A percentile compares a stretch with the other conserved stretches of the same genome.
Conservation (phyloP, 208 protist genomes). For the Leishmania turanica region DNA sequence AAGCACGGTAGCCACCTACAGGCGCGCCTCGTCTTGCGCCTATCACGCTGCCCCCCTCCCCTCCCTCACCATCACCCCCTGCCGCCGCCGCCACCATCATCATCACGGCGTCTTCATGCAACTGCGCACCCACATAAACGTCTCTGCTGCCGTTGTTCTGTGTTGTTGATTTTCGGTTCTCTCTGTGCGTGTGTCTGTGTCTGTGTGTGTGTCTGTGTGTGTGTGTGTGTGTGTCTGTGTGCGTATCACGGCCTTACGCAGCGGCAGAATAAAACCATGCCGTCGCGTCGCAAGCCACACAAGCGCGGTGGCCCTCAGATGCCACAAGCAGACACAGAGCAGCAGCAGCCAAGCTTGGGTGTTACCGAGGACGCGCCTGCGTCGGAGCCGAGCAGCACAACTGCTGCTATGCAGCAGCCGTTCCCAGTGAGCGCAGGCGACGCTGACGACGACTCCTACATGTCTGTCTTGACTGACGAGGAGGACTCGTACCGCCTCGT, state of each 20-base stretch:
- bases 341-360: not conserved
- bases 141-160: conserved; percentile 2
- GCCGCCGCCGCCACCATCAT: not conserved
- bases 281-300: not conserved
- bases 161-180: not conserved
- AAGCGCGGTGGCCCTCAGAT: not conserved
- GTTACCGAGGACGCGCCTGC: not conserved
- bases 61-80: not conserved
- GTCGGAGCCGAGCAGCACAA: not conserved
- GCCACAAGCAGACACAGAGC: not conserved
- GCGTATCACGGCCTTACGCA: not conserved
- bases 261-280: not conserved
- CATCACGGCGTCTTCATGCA: not conserved
- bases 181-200: not conserved
- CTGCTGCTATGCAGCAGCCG: not conserved
- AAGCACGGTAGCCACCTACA: not conserved
- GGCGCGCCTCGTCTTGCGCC: not conserved
- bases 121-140: not conserved
- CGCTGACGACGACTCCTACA: not conserved
- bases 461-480: conserved; percentile 23
- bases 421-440: not conserved
- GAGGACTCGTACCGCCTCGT: conserved; percentile 34
- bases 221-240: not conserved
- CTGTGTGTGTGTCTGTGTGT: not conserved
- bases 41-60: not conserved